phyloP scores from a whole-genome alignment of 2,329 filamentous ascomycete genomes.

The Pseudogymnoascus sp. region DNA sequence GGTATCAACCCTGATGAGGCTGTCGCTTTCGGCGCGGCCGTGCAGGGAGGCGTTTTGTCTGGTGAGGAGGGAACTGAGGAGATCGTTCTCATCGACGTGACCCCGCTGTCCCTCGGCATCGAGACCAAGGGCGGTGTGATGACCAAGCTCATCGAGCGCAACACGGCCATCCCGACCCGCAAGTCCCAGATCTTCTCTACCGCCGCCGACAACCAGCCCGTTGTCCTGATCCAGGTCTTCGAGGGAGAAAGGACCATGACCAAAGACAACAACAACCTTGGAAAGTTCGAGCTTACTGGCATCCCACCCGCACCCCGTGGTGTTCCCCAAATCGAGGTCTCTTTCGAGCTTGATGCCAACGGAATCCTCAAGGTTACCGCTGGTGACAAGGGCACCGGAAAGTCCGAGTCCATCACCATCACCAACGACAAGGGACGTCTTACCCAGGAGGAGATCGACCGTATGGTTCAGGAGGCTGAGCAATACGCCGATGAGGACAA shows the following conservation, averaged over 20 bases:
- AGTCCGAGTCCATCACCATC: constrained; percentile 95
- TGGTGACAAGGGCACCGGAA: constrained; percentile 96
- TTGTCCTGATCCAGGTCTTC: constrained; percentile 90
- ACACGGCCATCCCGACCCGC: constrained; percentile 90
- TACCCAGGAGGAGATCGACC: constrained; percentile 93
- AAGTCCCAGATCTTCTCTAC: constrained; percentile 99
- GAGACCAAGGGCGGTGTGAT: constrained; percentile 97
- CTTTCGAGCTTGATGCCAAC: constrained; percentile 96
- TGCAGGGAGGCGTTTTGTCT: constrained; percentile 92
- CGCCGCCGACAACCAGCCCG: constrained; percentile 91
- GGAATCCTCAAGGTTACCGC: constrained; percentile 96
- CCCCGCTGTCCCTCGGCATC: constrained; percentile 92
- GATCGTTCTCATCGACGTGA: constrained; percentile 93
- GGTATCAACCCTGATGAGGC: constrained; percentile 99
- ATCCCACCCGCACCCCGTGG: constrained; percentile 93
- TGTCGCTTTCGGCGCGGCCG: constrained; percentile 94
- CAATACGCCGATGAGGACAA: constrained; percentile 99
- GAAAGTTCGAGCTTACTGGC: constrained; percentile 96
- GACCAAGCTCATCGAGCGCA: constrained; percentile 96
- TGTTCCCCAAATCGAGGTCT: constrained; percentile 96
- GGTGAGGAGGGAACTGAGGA: constrained; percentile 76
- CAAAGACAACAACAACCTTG: constrained; percentile 78
- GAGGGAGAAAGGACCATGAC: constrained; percentile 92
- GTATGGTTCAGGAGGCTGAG: constrained; percentile 98
- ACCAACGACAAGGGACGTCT: constrained; percentile 99